A percentile compares a stretch with the other conserved stretches of the same genome.
Evolutionary conservation across 2,329 filamentous ascomycete species (phyloP).

Genomic region (Parafenestella ontariensis): DNA sequence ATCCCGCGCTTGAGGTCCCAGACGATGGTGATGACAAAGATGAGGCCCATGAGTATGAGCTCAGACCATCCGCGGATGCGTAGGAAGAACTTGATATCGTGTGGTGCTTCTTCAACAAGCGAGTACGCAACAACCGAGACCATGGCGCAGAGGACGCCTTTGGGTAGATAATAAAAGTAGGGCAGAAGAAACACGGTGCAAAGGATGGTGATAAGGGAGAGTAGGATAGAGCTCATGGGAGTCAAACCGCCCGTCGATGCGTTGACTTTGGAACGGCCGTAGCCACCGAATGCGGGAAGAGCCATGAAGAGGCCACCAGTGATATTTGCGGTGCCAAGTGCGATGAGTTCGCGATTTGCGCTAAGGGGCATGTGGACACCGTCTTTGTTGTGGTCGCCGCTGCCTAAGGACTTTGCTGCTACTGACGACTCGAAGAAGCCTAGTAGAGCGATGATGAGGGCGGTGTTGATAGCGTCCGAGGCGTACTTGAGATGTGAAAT

Average conservation of each 20-base stretch:
- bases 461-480: conserved; percentile 84
- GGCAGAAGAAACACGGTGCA: conserved; percentile 84
- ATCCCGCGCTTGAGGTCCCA: conserved; percentile 95
- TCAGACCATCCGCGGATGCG: conserved; percentile 86
- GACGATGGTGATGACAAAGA: conserved; percentile 91
- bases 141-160: conserved; percentile 91
- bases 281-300: conserved; percentile 92
- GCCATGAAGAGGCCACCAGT: conserved; percentile 90
- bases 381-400: conserved; percentile 60
- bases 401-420: conserved; percentile 82
- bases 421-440: conserved; percentile 99
- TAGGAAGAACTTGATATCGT: conserved; percentile 89
- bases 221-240: conserved; percentile 89
- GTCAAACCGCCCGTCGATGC: conserved; percentile 88
- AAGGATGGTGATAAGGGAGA: conserved; percentile 82
- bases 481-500: conserved; percentile 79
- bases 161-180: conserved; percentile 95
- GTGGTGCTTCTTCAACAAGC: conserved; percentile 91
- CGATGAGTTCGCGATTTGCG: conserved; percentile 91
- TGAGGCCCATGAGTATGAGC: conserved; percentile 83
- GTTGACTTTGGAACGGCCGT: conserved; percentile 95
- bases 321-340: conserved; percentile 89
- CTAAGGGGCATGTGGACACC: conserved; percentile 83
- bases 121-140: conserved; percentile 95
- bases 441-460: conserved; percentile 89